Percentiles rank a stretch among this genome's conserved stretches.
Evolutionary conservation across 2,329 filamentous ascomycete genomes (phyloP).

Genomic region (Stemphylium lycopersici): DNA sequence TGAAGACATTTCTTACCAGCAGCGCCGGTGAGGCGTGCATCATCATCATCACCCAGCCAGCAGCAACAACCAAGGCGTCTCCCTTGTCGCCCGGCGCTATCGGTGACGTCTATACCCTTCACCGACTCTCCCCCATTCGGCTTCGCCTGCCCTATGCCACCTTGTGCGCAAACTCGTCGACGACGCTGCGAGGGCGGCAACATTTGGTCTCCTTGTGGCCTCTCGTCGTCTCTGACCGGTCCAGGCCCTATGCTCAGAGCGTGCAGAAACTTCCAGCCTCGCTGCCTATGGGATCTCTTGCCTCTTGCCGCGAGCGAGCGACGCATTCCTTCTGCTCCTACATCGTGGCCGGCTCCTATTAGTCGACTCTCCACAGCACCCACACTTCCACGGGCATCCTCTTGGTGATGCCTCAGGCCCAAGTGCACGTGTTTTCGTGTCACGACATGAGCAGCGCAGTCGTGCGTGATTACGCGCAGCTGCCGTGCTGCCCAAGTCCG

Average conservation of each 20-base stretch:
- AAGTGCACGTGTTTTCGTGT: conserved; percentile 33
- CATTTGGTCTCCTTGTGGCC: too few species aligned
- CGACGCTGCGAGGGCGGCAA: too few species aligned
- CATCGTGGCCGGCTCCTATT: conserved; percentile 42
- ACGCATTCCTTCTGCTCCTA: conserved; percentile 19
- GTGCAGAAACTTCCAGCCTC: conserved; percentile 15
- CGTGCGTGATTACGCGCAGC: conserved; percentile 23
- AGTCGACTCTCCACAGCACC: conserved; percentile 19
- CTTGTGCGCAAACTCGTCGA: too few species aligned
- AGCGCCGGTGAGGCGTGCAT: conserved; percentile 1
- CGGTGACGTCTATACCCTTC: conserved; percentile 15
- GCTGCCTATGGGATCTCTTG: conserved; percentile 32
- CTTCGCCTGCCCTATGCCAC: not conserved
- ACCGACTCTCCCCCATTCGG: conserved; percentile 24
- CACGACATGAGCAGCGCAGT: conserved; percentile 5
- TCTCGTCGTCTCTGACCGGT: not conserved
- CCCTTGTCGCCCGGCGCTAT: conserved; percentile 2
- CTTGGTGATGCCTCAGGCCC: conserved; percentile 1
- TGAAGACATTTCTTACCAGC: conserved; percentile 5
- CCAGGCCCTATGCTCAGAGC: conserved; percentile 32
- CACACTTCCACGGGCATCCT: conserved; percentile 15
- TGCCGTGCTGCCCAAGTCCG: conserved; percentile 24
- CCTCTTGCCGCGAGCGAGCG: conserved; percentile 24
- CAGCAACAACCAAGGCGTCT: conserved; percentile 11
- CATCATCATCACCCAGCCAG: not conserved